Percentiles rank a stretch among this genome's conserved stretches.
Conservation (phyloP, 2,329 filamentous ascomycete genomes). For the Alternaria ventricosa region DNA sequence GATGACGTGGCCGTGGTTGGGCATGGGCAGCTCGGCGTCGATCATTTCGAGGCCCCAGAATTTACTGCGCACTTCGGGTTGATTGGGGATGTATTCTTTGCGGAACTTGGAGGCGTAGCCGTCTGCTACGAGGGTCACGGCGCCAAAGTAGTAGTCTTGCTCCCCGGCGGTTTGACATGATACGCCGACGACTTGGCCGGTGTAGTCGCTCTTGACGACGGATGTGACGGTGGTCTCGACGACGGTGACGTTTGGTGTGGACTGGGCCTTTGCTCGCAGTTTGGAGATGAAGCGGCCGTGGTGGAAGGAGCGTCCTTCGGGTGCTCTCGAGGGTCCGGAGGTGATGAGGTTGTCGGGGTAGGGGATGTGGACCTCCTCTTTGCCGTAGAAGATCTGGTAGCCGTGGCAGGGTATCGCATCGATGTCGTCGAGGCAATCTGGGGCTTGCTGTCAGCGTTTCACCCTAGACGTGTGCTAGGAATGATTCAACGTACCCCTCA, state of each 20-base stretch:
- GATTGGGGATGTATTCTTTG: slow-evolving; percentile 72
- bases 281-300: slow-evolving; percentile 91
- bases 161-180: slow-evolving; percentile 71
- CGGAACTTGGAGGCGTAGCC: slow-evolving; percentile 93
- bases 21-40: slow-evolving; percentile 78
- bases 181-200: slow-evolving; percentile 80
- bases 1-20: slow-evolving; percentile 84
- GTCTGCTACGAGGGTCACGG: slow-evolving; percentile 87
- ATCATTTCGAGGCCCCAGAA: slow-evolving; percentile 95
- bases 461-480: neutral
- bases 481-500: slow-evolving; percentile 54
- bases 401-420: slow-evolving; percentile 83
- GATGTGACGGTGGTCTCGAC: slow-evolving; percentile 86
- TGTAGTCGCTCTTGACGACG: slow-evolving; percentile 73
- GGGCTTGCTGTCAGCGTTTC: slow-evolving; percentile 11
- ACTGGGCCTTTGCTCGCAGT: slow-evolving; percentile 75
- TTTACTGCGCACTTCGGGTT: slow-evolving; percentile 77
- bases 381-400: slow-evolving; percentile 86
- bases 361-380: slow-evolving; percentile 73
- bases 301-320: slow-evolving; percentile 84
- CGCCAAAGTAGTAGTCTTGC: slow-evolving; percentile 80
- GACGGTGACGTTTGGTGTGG: slow-evolving; percentile 83
- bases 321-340: slow-evolving; percentile 47
- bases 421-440: slow-evolving; percentile 83
- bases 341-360: slow-evolving; percentile 70